phyloP scores from a whole-genome alignment of 257 asterid genomes.

The Solanum tarijense region DNA sequence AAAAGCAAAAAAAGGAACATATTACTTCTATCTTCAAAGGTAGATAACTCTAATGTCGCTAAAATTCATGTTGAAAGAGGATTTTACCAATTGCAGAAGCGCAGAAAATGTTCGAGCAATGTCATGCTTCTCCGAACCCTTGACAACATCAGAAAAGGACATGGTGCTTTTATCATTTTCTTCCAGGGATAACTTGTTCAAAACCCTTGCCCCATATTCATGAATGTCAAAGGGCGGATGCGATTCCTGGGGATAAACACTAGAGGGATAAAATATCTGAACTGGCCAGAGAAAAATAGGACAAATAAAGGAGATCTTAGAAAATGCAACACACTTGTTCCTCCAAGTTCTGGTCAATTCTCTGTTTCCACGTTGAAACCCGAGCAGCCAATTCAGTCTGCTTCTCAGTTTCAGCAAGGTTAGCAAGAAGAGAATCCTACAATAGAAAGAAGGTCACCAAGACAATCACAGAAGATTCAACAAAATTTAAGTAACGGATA shows the following conservation, averaged over 20 bases:
- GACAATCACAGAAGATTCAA: background rate
- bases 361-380: constrained; percentile 88
- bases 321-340: constrained; percentile 49
- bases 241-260: constrained; percentile 46
- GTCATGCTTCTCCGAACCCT: constrained; percentile 79
- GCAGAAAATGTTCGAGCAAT: constrained; percentile 95
- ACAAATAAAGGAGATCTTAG: background rate
- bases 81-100: constrained; percentile 79
- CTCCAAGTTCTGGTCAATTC: constrained; percentile 76
- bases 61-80: background rate
- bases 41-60: background rate
- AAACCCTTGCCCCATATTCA: constrained; percentile 66
- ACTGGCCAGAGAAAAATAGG: background rate
- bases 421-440: constrained; percentile 82
- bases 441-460: background rate
- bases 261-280: background rate
- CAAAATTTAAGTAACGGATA: background rate
- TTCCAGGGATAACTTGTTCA: constrained; percentile 41
- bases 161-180: constrained; percentile 24
- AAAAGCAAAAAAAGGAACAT: background rate
- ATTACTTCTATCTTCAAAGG: background rate
- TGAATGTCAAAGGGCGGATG: constrained; percentile 90
- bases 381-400: constrained; percentile 80
- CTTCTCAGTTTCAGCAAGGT: constrained; percentile 71
- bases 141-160: constrained; percentile 64